These are phyloP conservation scores for Acacia confusa DNA, from an alignment of 306 rosid species.

Conservation along the genomic window DNA sequence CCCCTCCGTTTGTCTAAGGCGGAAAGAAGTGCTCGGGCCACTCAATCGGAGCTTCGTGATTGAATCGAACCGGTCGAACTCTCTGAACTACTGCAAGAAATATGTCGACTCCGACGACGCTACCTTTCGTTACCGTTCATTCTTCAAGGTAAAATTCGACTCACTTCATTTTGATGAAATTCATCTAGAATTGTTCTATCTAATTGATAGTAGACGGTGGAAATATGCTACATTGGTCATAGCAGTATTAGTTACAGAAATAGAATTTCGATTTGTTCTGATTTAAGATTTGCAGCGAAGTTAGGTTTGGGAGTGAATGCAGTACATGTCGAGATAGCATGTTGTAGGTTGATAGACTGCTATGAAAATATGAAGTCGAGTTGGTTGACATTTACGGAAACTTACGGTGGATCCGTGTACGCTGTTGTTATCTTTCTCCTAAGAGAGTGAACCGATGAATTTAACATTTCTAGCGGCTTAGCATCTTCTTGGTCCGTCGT, in stretches of 20 bases:
- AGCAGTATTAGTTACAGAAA: not conserved
- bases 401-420: not conserved
- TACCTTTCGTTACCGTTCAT: constrained; percentile 77
- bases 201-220: not conserved
- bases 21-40: not conserved
- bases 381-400: not conserved
- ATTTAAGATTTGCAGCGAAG: not conserved
- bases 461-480: not conserved
- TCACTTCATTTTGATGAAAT: not conserved
- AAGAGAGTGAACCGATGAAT: not conserved
- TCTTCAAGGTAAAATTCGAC: constrained; percentile 51
- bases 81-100: constrained; percentile 14
- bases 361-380: not conserved
- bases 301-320: not conserved
- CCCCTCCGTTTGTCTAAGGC: not conserved
- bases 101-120: constrained; percentile 43
- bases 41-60: constrained; percentile 1
- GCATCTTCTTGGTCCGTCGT: not conserved
- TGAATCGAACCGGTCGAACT: constrained; percentile 63
- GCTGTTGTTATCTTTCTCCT: constrained; percentile 4
- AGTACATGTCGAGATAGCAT: not conserved
- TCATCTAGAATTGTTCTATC: not conserved
- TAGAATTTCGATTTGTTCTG: not conserved
- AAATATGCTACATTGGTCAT: not conserved
- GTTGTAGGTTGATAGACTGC: not conserved